Evolutionary conservation across 2,329 filamentous ascomycete species (phyloP).

Genomic region (Arthrobotrys pseudoclavata): DNA sequence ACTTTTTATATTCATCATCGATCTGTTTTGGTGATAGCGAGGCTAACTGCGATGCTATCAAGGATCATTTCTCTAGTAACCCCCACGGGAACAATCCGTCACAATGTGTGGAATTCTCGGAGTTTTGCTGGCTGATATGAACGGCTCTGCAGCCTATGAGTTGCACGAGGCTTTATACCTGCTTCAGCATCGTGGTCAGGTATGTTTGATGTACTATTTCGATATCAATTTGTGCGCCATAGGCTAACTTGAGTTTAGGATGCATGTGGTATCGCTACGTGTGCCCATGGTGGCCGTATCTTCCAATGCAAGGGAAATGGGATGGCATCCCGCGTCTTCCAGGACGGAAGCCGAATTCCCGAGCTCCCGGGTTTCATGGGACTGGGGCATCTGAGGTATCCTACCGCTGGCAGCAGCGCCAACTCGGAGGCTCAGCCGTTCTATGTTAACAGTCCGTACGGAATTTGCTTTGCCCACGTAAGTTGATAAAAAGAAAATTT

Average conservation of each 20-base stretch:
- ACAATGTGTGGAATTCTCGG: slow-evolving; percentile 76
- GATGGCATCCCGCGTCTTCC: slow-evolving; percentile 86
- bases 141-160: slow-evolving; percentile 73
- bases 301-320: slow-evolving; percentile 93
- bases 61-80: slow-evolving; percentile 1
- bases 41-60: slow-evolving; percentile 7
- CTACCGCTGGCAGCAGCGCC: slow-evolving; percentile 85
- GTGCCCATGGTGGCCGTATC: slow-evolving; percentile 80
- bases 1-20: slow-evolving; percentile 19
- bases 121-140: slow-evolving; percentile 73
- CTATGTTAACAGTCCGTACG: slow-evolving; percentile 89
- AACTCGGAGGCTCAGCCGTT: slow-evolving; percentile 93
- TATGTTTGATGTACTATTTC: slow-evolving; percentile 63
- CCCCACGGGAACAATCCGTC: slow-evolving; percentile 45
- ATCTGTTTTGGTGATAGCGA: background rate
- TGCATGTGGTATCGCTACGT: slow-evolving; percentile 86
- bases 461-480: slow-evolving; percentile 76
- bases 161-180: slow-evolving; percentile 80
- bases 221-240: slow-evolving; percentile 72
- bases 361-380: slow-evolving; percentile 89
- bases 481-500: background rate
- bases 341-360: slow-evolving; percentile 79
- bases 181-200: slow-evolving; percentile 71
- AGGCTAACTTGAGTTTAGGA: slow-evolving; percentile 72
- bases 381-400: slow-evolving; percentile 87